Base-by-base conservation (phyloP, 2,329 filamentous ascomycete species). In the Curvularia hawaiiensis region DNA sequence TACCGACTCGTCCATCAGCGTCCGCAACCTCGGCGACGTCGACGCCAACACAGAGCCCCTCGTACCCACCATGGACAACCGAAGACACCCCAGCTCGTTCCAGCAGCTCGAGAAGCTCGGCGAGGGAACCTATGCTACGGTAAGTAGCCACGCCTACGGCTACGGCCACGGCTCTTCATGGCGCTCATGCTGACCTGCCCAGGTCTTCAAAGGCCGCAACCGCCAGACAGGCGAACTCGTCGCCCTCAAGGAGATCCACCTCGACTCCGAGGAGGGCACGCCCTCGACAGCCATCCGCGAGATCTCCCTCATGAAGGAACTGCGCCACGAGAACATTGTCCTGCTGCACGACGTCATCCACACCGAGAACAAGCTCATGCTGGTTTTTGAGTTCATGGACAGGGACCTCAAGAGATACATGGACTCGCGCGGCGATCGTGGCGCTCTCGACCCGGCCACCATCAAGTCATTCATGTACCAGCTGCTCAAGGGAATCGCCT, bases 391-490 rank as follows among this genome's bases (percentile, higher is more conserved):
- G 78, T 97, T 89, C 79, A 97, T 99, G 94, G 95, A 99, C 79
- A 92, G 93, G 75, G 95, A 99, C 73, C 82, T 99, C 11, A 99
- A 99, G 83, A 92, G 96, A 75, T 98, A 97, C 79, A 99, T 99
- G 95, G 95, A 99, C 76, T 91, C 89, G 7, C 85, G 92, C 57
- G 92, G 93, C 70, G 92, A 97, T 68, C 86, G 92, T 51, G 94
- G 95, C 60, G 91, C 92, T 48, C 84, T 99, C 54, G 93, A 97
- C 75, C 90, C 92, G 39, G 80, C 85, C 54, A 95, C 92, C 54
- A 97, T 99, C 85, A 98, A 98, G 81, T 96, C 92, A 24, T 99
- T 98, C 84, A 98, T 98, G 94, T 95, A 94, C 79, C 95, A 99
- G 80, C 86, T 99, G 31, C 87, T 98, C 61, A 89, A 91, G 71